A percentile compares a stretch with the other conserved stretches of the same genome.
phyloP scores from a whole-genome alignment of 1,284 basidiomycete genomes.

The Austroboletus rostrupii region DNA sequence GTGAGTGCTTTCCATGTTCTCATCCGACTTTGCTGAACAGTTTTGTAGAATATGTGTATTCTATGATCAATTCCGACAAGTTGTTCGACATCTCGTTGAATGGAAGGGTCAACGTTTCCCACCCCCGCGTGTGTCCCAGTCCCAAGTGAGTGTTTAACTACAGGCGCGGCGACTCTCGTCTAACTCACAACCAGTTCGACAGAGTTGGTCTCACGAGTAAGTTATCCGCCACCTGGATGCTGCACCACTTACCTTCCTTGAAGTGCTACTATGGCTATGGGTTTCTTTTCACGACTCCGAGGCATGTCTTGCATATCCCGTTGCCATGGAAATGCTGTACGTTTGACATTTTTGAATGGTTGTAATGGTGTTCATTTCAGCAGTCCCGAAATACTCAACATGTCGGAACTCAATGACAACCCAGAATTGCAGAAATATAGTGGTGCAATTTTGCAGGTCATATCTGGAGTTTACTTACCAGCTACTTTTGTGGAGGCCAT shows the following conservation, averaged over 20 bases:
- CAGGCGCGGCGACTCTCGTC: constrained; percentile 3
- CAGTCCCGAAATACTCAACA: constrained; percentile 74
- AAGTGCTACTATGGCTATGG: constrained; percentile 82
- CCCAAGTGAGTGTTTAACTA: constrained; percentile 42
- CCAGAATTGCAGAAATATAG: constrained; percentile 71
- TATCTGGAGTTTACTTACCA: constrained; percentile 67
- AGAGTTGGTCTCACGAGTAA: constrained; percentile 77
- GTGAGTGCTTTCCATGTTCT: constrained; percentile 31
- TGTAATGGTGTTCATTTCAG: constrained; percentile 7
- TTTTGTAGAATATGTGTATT: constrained; percentile 52
- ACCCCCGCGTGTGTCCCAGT: constrained; percentile 78
- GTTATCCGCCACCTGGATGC: constrained; percentile 22
- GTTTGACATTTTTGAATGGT: constrained; percentile 28
- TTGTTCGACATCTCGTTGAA: constrained; percentile 55
- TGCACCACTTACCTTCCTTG: constrained; percentile 12
- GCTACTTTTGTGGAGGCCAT: constrained; percentile 59
- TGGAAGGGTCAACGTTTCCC: constrained; percentile 78
- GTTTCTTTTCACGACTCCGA: constrained; percentile 63
- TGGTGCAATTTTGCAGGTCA: constrained; percentile 68
- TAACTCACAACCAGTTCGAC: constrained; percentile 59
- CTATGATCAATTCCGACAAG: constrained; percentile 49
- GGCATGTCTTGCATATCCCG: constrained; percentile 68
- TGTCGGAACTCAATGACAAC: constrained; percentile 80
- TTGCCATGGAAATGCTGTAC: constrained; percentile 72
- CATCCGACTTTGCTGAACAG: constrained; percentile 2